Percentiles rank a stretch among this genome's conserved stretches.
phyloP scores from a whole-genome alignment of 1,284 basidiomycete genomes.

The Cryptococcus sp. region DNA sequence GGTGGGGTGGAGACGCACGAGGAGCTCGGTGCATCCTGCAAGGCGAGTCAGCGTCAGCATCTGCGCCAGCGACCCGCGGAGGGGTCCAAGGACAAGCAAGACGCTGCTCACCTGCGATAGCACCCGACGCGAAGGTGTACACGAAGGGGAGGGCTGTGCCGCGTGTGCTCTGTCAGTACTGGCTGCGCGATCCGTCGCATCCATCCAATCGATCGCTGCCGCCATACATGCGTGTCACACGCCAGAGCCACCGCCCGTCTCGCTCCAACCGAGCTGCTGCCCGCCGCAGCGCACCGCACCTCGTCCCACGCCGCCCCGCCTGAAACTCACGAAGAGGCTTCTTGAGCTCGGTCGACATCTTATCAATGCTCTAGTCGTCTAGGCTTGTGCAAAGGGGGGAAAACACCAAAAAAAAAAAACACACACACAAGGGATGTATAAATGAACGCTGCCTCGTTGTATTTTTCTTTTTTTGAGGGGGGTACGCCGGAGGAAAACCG shows the following conservation, averaged over 20 bases:
- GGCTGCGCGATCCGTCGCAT: not conserved
- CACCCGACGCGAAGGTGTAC: conserved; percentile 85
- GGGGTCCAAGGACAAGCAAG: not conserved
- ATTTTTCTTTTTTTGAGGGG: too few relatives aligned
- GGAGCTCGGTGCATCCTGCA: conserved; percentile 66
- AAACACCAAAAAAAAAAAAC: too few relatives aligned
- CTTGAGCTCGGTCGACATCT: conserved; percentile 19
- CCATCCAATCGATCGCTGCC: not conserved
- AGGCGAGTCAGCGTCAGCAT: not conserved
- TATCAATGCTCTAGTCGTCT: too few relatives aligned
- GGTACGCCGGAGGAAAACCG: too few relatives aligned
- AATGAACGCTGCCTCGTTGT: too few relatives aligned
- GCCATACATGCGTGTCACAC: too few relatives aligned
- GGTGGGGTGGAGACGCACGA: conserved; percentile 62
- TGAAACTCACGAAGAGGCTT: conserved; percentile 32
- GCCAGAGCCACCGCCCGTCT: too few relatives aligned
- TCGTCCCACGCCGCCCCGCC: not conserved
- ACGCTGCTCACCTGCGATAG: conserved; percentile 68
- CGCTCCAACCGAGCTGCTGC: too few relatives aligned
- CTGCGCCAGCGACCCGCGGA: not conserved
- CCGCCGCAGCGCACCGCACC: not conserved
- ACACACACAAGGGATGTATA: too few relatives aligned
- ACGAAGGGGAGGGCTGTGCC: conserved; percentile 70
- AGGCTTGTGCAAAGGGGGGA: too few relatives aligned
- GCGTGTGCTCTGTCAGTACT: not conserved